phyloP scores from a whole-genome alignment of 108 stramenopile genomes.

The Nitzschia sp. region DNA sequence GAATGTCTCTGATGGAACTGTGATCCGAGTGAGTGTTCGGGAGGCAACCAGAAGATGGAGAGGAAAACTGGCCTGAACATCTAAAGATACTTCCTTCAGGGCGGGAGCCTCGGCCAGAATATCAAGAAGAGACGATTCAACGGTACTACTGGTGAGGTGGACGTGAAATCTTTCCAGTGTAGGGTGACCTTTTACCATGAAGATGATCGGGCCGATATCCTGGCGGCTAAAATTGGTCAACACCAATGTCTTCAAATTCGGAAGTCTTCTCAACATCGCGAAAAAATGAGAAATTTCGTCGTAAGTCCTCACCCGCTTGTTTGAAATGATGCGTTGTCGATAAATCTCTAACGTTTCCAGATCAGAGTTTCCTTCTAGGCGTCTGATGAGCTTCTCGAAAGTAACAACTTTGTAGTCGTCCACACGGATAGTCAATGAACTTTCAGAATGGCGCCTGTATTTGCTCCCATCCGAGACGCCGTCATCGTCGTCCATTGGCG shows the following conservation, averaged over 20 bases:
- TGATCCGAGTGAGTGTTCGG: neutral
- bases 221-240: neutral
- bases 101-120: neutral
- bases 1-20: constrained; percentile 10
- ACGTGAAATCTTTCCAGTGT: constrained; percentile 7
- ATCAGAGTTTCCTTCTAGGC: neutral
- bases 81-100: neutral
- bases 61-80: constrained; percentile 17
- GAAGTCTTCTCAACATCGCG: neutral
- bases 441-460: neutral
- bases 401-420: neutral
- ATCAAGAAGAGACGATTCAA: neutral
- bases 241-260: neutral
- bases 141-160: neutral
- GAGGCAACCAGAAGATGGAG: neutral
- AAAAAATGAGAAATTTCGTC: neutral
- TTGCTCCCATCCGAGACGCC: neutral
- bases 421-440: neutral
- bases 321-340: neutral
- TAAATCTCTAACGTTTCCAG: neutral
- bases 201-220: neutral
- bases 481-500: neutral
- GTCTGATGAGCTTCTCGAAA: neutral
- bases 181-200: neutral
- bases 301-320: neutral